Conservation (phyloP, 257 asterid species). For the Eustoma russellianum region DNA sequence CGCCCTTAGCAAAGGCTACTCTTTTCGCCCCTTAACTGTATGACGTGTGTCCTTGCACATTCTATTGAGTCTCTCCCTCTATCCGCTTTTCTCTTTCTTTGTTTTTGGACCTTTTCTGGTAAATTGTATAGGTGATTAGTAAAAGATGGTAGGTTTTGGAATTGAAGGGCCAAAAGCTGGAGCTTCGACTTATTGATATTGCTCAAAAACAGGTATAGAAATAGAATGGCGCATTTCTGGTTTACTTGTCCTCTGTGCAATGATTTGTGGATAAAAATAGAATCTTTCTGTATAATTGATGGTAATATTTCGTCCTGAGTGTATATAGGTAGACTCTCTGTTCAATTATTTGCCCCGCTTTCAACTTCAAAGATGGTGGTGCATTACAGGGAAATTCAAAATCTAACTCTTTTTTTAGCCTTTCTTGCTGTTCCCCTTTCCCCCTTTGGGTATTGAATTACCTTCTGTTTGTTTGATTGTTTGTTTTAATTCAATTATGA, state of each 20-base stretch:
- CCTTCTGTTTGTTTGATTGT: neutral
- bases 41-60: neutral
- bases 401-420: too few relatives aligned
- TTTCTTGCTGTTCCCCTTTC: too few relatives aligned
- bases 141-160: conserved; percentile 50
- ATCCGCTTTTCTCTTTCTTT: neutral
- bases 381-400: too few relatives aligned
- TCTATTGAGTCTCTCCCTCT: neutral
- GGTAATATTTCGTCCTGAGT: too few relatives aligned
- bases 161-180: conserved; percentile 77
- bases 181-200: conserved; percentile 65
- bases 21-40: conserved; percentile 72
- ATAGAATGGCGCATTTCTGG: neutral
- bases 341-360: too few relatives aligned
- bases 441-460: neutral
- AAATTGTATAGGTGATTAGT: conserved; percentile 7
- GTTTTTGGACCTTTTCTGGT: neutral
- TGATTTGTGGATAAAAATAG: neutral
- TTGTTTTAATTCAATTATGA: neutral
- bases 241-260: neutral
- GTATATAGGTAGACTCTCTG: too few relatives aligned
- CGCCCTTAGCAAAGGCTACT: conserved; percentile 85
- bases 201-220: conserved; percentile 80
- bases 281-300: neutral
- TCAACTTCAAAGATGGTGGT: too few relatives aligned